Base-by-base conservation (phyloP, 1,284 basidiomycete genomes). In the Ceratobasidium sp. region DNA sequence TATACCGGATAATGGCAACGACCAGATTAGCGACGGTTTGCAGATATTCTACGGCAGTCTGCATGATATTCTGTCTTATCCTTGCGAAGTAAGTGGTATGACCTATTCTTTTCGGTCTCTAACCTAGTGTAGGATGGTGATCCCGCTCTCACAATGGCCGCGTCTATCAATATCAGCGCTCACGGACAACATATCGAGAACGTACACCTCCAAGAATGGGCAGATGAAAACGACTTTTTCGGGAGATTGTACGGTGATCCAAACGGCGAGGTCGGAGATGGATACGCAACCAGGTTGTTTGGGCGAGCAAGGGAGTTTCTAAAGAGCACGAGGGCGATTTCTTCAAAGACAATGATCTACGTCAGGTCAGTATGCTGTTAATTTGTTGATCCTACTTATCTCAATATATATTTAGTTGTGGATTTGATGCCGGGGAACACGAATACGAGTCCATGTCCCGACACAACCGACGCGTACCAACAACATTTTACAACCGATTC, bases 131-230 rank as follows among this genome's bases (percentile, higher is more conserved):
- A 96, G 89, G 94, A 96, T 68, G 95, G 96, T 0, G 92, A 95
- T 81, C 78, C 86, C 0, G 87, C 87, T 9, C 83, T 95, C 22
- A 86, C 97, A 34, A 91, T 93, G 82, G 94, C 95, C 8, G 95
- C 95, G 1, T 95, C 93, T 0, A 88, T 91, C 2, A 91, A 88
- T 0, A 86, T 94, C 16, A 48, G 39, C 19, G 85, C 90, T 0
- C 95, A 98, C 78, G 96, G 95, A 1, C 96, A 98, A 81, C 89
- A 92, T 82, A 93, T 98, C 76, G 89, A 97, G 81, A 96, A 98
- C 81, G 88, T 98, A 11, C 97, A 98, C 79, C 86, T 99, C 11
- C 86, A 93, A 78, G 86, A 87, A 4, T 98, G 96, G 80, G 81
- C 83, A 0, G 88, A 89, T 1, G 89, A 93, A 74, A 83, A 87